Evolutionary conservation across 2,329 filamentous ascomycete genomes (phyloP).

Genomic region (Pyrenochaeta sp.): DNA sequence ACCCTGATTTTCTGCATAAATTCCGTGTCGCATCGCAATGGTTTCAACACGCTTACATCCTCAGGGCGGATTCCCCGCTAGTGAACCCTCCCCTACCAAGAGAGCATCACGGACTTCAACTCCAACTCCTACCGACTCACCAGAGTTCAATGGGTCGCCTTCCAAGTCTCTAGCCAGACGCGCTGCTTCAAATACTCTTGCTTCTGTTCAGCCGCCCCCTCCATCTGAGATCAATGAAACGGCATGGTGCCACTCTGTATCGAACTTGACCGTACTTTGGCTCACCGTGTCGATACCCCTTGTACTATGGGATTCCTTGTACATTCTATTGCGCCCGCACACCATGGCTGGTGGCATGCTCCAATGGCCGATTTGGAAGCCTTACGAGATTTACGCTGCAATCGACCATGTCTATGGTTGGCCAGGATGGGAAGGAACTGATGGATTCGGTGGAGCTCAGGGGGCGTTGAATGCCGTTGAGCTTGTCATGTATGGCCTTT

Average conservation of each 20-base stretch:
- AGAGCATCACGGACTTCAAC: conserved; percentile 43
- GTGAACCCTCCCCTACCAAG: conserved; percentile 47
- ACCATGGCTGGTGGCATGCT: conserved; percentile 79
- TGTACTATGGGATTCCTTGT: conserved; percentile 81
- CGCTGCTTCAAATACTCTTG: conserved; percentile 29
- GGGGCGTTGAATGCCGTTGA: conserved; percentile 73
- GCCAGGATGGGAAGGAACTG: conserved; percentile 69
- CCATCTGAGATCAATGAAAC: conserved; percentile 27
- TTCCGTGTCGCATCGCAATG: conserved; percentile 36
- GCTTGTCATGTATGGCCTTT: conserved; percentile 69
- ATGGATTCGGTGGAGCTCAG: conserved; percentile 83
- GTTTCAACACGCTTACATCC: conserved; percentile 51
- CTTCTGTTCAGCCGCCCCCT: conserved; percentile 21
- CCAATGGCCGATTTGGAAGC: conserved; percentile 75
- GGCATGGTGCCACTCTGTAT: conserved; percentile 66
- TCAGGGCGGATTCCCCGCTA: conserved; percentile 42
- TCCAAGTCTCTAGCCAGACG: conserved; percentile 29
- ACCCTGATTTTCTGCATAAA: background rate
- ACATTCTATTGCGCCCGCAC: conserved; percentile 80
- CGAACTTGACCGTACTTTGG: conserved; percentile 71
- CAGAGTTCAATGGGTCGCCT: conserved; percentile 26
- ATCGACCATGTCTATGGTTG: conserved; percentile 85
- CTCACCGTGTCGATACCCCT: conserved; percentile 76
- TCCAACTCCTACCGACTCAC: conserved; percentile 32
- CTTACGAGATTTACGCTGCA: conserved; percentile 80